Percentiles rank a stretch among this genome's conserved stretches.
Evolutionary conservation across 2,329 filamentous ascomycete genomes (phyloP).

Genomic region (Aspergillus hiratsukae): DNA sequence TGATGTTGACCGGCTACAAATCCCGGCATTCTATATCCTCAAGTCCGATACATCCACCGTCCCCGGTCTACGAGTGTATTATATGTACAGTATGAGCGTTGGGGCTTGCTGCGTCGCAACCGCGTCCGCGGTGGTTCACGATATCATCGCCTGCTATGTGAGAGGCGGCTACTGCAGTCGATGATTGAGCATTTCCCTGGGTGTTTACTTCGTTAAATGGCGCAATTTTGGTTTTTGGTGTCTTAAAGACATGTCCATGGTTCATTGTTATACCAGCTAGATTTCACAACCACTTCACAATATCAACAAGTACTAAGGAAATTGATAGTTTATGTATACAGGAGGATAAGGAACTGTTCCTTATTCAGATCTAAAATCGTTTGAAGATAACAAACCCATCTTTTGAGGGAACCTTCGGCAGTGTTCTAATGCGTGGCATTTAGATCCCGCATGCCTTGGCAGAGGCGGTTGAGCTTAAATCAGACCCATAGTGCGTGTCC

Average conservation of each 20-base stretch:
- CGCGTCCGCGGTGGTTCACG: neutral
- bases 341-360: neutral
- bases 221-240: slow-evolving; percentile 17
- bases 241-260: slow-evolving; percentile 7
- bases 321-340: neutral
- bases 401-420: neutral
- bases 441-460: neutral
- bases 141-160: neutral
- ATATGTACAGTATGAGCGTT: slow-evolving; percentile 23
- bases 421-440: slow-evolving; percentile 9
- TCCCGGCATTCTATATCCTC: neutral
- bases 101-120: slow-evolving; percentile 1
- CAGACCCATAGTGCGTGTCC: slow-evolving; percentile 9
- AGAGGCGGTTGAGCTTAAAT: neutral
- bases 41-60: neutral
- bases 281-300: neutral
- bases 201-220: slow-evolving; percentile 11
- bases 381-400: neutral
- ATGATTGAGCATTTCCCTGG: neutral
- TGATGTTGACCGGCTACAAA: neutral
- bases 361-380: neutral
- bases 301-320: neutral
- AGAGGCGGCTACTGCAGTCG: neutral
- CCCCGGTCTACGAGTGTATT: slow-evolving; percentile 17
- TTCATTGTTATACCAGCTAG: slow-evolving; percentile 6